Percentiles rank a stretch among this genome's conserved stretches.
Conservation (phyloP, 306 rosid species). For the Inga laurina region DNA sequence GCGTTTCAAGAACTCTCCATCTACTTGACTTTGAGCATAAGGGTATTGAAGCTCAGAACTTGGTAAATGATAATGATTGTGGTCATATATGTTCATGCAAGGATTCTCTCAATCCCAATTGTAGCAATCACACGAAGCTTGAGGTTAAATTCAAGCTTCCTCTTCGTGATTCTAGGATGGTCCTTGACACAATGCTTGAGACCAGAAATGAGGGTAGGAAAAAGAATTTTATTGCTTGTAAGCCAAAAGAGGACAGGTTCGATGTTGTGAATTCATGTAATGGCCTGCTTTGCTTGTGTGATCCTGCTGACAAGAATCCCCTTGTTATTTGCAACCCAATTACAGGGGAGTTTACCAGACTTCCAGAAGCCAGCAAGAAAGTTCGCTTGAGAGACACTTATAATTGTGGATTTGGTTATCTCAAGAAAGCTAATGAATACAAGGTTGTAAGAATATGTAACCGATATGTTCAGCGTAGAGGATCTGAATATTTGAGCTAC, state of each 20-base stretch:
- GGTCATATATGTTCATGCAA: neutral
- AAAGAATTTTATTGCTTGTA: neutral
- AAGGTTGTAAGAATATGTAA: slow-evolving; percentile 12
- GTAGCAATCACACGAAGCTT: neutral
- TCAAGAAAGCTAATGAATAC: slow-evolving; percentile 2
- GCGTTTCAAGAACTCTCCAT: slow-evolving; percentile 22
- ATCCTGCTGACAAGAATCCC: neutral
- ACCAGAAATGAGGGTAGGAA: neutral
- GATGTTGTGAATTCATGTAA: slow-evolving; percentile 26
- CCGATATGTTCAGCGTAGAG: neutral
- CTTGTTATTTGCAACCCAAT: slow-evolving; percentile 32
- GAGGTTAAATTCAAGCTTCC: slow-evolving; percentile 32
- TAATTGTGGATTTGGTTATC: slow-evolving; percentile 17
- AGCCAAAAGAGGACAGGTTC: slow-evolving; percentile 1
- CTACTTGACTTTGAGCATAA: slow-evolving; percentile 27
- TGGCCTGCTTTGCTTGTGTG: slow-evolving; percentile 36
- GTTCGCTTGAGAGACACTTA: neutral
- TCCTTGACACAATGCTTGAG: neutral
- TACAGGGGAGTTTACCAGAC: slow-evolving; percentile 24
- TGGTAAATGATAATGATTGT: neutral
- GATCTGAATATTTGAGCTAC: neutral
- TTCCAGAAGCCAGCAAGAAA: neutral
- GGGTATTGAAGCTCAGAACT: neutral
- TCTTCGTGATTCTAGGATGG: slow-evolving; percentile 17
- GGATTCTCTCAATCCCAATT: neutral